Conservation (phyloP, 2,329 filamentous ascomycete genomes). For the Colletotrichum cereale region DNA sequence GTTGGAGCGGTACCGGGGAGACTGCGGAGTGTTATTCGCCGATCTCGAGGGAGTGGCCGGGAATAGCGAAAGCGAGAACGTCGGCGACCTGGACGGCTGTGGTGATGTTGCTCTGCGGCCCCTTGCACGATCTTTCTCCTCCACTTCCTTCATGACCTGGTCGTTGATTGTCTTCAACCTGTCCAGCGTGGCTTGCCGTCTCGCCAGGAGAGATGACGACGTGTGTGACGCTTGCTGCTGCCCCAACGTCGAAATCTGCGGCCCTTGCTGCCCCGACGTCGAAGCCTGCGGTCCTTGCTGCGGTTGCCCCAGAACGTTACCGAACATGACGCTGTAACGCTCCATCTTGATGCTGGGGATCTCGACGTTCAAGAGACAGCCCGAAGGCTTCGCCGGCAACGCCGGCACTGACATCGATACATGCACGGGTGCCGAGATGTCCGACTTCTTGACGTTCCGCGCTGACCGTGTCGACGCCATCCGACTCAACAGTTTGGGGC, state of each 20-base stretch:
- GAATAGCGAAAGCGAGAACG: constrained; percentile 56
- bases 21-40: constrained; percentile 45
- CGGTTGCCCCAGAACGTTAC: constrained; percentile 71
- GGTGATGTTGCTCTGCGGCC: constrained; percentile 64
- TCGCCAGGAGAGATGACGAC: constrained; percentile 61
- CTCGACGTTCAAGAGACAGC: constrained; percentile 75
- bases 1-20: constrained; percentile 63
- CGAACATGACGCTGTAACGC: constrained; percentile 95
- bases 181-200: constrained; percentile 70
- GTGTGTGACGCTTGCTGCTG: constrained; percentile 43
- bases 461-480: constrained; percentile 42
- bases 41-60: constrained; percentile 50
- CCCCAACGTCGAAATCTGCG: not conserved
- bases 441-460: constrained; percentile 41
- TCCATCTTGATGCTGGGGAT: constrained; percentile 87
- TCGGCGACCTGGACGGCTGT: constrained; percentile 50
- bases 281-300: constrained; percentile 44
- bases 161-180: constrained; percentile 68
- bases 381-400: constrained; percentile 40
- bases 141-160: constrained; percentile 54
- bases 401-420: constrained; percentile 43
- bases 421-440: constrained; percentile 46
- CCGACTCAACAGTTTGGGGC: constrained; percentile 37
- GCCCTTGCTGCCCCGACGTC: not conserved
- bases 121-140: constrained; percentile 46